Percentiles rank a stretch among this genome's conserved stretches.
Conservation (phyloP, 768 basidiomycete genomes). For the Holtermannia corniformis region DNA sequence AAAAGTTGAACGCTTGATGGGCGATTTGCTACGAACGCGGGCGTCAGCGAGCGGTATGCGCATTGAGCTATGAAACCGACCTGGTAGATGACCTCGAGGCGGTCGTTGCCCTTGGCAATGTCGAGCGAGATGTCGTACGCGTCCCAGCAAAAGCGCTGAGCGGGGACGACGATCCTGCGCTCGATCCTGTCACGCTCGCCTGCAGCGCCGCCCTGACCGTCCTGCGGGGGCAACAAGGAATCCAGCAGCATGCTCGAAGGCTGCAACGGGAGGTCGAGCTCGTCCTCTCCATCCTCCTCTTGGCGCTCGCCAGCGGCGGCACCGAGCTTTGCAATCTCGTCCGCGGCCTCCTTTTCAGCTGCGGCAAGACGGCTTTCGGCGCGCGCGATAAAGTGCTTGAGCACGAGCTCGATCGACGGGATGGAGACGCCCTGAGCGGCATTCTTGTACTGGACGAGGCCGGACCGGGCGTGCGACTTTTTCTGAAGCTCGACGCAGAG, state of each 20-base stretch:
- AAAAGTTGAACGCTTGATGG: slow-evolving; percentile 95
- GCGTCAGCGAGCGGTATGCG: neutral
- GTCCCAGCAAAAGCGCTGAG: slow-evolving; percentile 99
- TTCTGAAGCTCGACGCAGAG: slow-evolving; percentile 93
- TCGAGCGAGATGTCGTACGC: slow-evolving; percentile 91
- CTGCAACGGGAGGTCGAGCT: slow-evolving; percentile 90
- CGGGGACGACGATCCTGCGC: slow-evolving; percentile 86
- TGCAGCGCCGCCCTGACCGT: slow-evolving; percentile 12
- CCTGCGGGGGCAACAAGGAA: slow-evolving; percentile 75
- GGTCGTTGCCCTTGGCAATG: slow-evolving; percentile 88
- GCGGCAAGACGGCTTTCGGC: slow-evolving; percentile 38
- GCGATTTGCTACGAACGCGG: slow-evolving; percentile 81
- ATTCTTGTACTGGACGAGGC: slow-evolving; percentile 95
- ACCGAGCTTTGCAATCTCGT: slow-evolving; percentile 35
- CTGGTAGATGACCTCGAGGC: slow-evolving; percentile 89
- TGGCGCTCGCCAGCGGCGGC: slow-evolving; percentile 9
- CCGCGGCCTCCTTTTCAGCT: slow-evolving; percentile 42
- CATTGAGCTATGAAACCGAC: slow-evolving; percentile 47
- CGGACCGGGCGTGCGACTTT: slow-evolving; percentile 86
- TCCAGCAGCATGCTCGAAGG: slow-evolving; percentile 84
- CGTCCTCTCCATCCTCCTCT: slow-evolving; percentile 53
- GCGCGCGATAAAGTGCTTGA: slow-evolving; percentile 63
- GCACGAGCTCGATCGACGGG: slow-evolving; percentile 80
- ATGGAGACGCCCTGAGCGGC: slow-evolving; percentile 90
- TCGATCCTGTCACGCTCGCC: slow-evolving; percentile 83